A percentile compares a stretch with the other conserved stretches of the same genome.
Conservation (phyloP, 2,329 filamentous ascomycete genomes). For the Trichoderma koningiopsis region DNA sequence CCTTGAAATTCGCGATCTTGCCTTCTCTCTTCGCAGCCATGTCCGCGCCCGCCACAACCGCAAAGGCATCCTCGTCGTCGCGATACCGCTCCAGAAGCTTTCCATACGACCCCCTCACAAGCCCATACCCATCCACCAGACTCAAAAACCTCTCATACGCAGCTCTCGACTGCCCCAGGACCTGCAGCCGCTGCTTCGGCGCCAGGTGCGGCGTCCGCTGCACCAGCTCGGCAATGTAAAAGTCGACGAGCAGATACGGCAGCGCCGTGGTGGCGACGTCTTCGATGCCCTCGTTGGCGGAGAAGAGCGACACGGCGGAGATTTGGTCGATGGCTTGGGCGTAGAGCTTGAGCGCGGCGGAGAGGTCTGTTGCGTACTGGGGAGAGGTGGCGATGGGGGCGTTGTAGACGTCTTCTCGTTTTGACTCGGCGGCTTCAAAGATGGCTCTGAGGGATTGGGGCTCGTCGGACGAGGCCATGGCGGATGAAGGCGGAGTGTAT, state of each 20-base stretch:
- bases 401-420: constrained; percentile 61
- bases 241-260: constrained; percentile 79
- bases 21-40: constrained; percentile 72
- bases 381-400: constrained; percentile 66
- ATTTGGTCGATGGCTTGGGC: constrained; percentile 71
- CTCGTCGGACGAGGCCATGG: constrained; percentile 39
- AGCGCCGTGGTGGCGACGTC: constrained; percentile 84
- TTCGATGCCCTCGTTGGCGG: constrained; percentile 83
- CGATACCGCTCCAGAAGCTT: constrained; percentile 72
- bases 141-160: constrained; percentile 79
- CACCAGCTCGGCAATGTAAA: constrained; percentile 76
- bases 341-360: constrained; percentile 69
- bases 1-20: constrained; percentile 83
- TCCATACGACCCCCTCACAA: constrained; percentile 66
- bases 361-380: constrained; percentile 68
- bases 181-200: constrained; percentile 59
- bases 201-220: constrained; percentile 63
- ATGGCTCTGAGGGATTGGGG: constrained; percentile 53
- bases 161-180: constrained; percentile 65
- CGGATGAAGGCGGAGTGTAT: not conserved
- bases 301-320: constrained; percentile 78
- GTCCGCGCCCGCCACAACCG: constrained; percentile 62
- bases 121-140: constrained; percentile 74
- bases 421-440: constrained; percentile 54
- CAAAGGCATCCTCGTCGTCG: constrained; percentile 72